Base-by-base conservation (phyloP, 2,329 filamentous ascomycete genomes). In the Zasmidium angulare region DNA sequence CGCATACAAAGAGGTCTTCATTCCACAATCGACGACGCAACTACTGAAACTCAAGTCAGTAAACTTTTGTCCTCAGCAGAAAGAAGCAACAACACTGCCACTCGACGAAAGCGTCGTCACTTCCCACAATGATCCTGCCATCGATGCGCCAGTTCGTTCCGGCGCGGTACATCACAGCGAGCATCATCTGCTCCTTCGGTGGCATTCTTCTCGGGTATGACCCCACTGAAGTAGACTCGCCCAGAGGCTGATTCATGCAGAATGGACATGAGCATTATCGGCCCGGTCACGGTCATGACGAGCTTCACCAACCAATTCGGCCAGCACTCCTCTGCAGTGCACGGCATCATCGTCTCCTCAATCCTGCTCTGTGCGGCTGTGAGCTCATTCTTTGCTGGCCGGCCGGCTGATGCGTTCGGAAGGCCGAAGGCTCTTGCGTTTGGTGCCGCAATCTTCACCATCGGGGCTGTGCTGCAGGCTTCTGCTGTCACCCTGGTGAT, bases 381-480 rank as follows among this genome's bases (percentile, higher is more conserved):
- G 11, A 81, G 84, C 1, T 84, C 84, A 0, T 74, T 87, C 36
- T 82, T 86, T 58, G 83, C 82, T 0, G 80, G 86, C 0, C 77
- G 82, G 60, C 75, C 64, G 14, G 63, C 61, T 4, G 61, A 69
- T 54, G 36, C 22, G 19, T 55, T 66, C 12, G 64, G 66, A 17
- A 61, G 66, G 1, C 65, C 60, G 49, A 60, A 52, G 46, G 61
- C 61, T 2, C 65, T 67, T 19, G 47, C 55, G 51, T 46, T 52
- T 17, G 63, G 63, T 9, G 59, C 58, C 1, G 24, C 29, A 4
- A 46, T 64, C 17, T 62, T 58, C 12, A 24, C 56, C 12, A 3
- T 65, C 19, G 63, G 64, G 1, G 63, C 67, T 50, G 65, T 68
- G 4, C 52, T 72, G 14, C 67, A 72, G 50, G 69, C 66, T 3